Conservation (phyloP, 495 filamentous ascomycete species). For the Hypoxylon fragiforme region DNA sequence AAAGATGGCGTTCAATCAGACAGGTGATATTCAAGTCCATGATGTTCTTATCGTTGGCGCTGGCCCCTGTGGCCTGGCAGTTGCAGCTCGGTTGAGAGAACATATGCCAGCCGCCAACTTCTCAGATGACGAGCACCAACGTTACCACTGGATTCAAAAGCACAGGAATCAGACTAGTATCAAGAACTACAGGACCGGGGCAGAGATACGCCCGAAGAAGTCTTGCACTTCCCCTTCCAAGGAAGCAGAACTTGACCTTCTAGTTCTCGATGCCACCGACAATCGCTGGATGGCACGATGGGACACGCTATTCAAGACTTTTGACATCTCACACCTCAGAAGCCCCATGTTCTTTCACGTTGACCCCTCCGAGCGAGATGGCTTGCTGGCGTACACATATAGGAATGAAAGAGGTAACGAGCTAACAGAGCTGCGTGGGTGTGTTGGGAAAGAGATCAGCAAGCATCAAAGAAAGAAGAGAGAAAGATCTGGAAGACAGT, state of each 20-base stretch:
- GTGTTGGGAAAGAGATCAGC: slow-evolving; percentile 66
- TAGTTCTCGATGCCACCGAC: slow-evolving; percentile 58
- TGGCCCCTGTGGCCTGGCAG: slow-evolving; percentile 64
- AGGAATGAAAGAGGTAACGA: slow-evolving; percentile 53
- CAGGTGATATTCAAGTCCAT: slow-evolving; percentile 42
- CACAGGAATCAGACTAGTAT: slow-evolving; percentile 44
- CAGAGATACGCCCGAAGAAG: slow-evolving; percentile 30
- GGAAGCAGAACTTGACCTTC: slow-evolving; percentile 40
- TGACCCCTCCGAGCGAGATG: slow-evolving; percentile 66
- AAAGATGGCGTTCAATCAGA: slow-evolving; percentile 5
- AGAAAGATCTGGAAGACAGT: slow-evolving; percentile 36
- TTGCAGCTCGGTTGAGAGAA: slow-evolving; percentile 62
- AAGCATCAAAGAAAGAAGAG: slow-evolving; percentile 67
- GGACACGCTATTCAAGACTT: slow-evolving; percentile 57
- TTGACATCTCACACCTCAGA: slow-evolving; percentile 62
- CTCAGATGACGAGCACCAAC: slow-evolving; percentile 67
- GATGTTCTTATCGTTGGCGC: slow-evolving; percentile 66
- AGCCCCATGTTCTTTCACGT: slow-evolving; percentile 72
- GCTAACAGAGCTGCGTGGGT: slow-evolving; percentile 59
- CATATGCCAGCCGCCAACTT: slow-evolving; percentile 65
- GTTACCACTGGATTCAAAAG: slow-evolving; percentile 66
- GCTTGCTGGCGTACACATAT: slow-evolving; percentile 61
- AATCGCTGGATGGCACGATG: slow-evolving; percentile 60
- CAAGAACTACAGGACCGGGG: slow-evolving; percentile 30
- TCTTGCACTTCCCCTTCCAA: slow-evolving; percentile 30